A percentile compares a stretch with the other conserved stretches of the same genome.
Conservation (phyloP, 2,329 filamentous ascomycete species). For the Fusarium miscanthi region DNA sequence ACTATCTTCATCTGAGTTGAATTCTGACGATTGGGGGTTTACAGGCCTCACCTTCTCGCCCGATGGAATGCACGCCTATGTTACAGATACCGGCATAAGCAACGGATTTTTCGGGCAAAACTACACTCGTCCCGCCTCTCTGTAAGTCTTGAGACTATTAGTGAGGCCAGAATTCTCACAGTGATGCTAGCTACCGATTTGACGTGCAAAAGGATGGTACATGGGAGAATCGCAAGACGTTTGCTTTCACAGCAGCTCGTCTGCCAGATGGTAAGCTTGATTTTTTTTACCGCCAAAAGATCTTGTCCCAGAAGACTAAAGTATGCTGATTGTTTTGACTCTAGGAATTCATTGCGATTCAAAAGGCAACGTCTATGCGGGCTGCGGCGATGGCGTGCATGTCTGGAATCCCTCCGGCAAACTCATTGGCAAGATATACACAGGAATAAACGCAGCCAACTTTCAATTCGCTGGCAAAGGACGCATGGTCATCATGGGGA, state of each 20-base stretch:
- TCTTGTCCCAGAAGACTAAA: fast-evolving
- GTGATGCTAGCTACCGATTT: slow-evolving; percentile 55
- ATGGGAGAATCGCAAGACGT: slow-evolving; percentile 61
- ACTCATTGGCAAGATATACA: slow-evolving; percentile 67
- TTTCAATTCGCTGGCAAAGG: slow-evolving; percentile 57
- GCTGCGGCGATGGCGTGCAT: slow-evolving; percentile 61
- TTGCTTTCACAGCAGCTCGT: slow-evolving; percentile 65
- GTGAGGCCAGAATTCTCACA: not conserved
- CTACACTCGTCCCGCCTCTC: slow-evolving; percentile 55
- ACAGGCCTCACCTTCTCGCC: slow-evolving; percentile 66
- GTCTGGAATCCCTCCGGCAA: slow-evolving; percentile 59
- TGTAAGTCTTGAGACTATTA: slow-evolving; percentile 51
- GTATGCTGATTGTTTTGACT: not conserved
- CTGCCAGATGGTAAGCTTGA: slow-evolving; percentile 65
- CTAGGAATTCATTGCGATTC: slow-evolving; percentile 65
- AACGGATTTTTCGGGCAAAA: slow-evolving; percentile 58
- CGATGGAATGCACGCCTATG: slow-evolving; percentile 62
- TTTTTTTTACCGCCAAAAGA: not conserved
- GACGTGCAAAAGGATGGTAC: slow-evolving; percentile 59
- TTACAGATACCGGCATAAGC: slow-evolving; percentile 65
- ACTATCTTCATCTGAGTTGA: fast-evolving
- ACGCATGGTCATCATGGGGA: slow-evolving; percentile 50
- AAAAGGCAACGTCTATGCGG: slow-evolving; percentile 65
- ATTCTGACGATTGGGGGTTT: not conserved
- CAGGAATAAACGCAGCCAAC: slow-evolving; percentile 57